Conservation (phyloP, 208 protist species). For the Trypanosoma scelopori region DNA sequence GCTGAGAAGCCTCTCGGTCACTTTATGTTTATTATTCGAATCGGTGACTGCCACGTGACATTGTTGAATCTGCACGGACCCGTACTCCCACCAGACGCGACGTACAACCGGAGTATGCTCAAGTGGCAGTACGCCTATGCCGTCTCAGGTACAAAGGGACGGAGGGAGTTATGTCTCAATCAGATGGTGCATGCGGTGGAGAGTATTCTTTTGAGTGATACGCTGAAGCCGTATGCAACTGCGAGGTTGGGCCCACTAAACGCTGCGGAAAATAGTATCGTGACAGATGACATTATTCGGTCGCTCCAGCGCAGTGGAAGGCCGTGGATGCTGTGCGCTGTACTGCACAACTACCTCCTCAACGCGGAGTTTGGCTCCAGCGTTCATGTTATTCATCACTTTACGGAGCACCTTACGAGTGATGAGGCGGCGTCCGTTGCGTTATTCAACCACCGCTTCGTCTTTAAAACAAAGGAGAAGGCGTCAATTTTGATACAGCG, state of each 20-base stretch:
- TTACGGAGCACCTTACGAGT: constrained; percentile 46
- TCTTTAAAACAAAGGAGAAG: constrained; percentile 59
- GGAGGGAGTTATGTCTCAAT: constrained; percentile 74
- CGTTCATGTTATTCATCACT: constrained; percentile 76
- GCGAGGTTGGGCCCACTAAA: constrained; percentile 69
- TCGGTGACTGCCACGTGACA: constrained; percentile 81
- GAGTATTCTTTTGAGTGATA: constrained; percentile 65
- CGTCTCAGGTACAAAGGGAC: constrained; percentile 59
- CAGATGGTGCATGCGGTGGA: constrained; percentile 83
- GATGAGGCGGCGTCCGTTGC: constrained; percentile 73
- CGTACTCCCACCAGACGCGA: constrained; percentile 64
- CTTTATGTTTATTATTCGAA: constrained; percentile 82
- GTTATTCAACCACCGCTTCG: constrained; percentile 67
- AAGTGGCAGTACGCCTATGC: constrained; percentile 87
- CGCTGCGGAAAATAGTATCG: constrained; percentile 30
- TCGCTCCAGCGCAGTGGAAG: constrained; percentile 61
- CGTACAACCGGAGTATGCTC: constrained; percentile 82
- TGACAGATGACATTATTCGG: constrained; percentile 68
- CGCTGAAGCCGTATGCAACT: constrained; percentile 69
- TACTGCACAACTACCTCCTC: constrained; percentile 75
- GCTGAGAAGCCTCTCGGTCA: constrained; percentile 62
- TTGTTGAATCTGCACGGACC: constrained; percentile 76
- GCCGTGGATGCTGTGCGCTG: constrained; percentile 71
- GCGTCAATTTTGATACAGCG: constrained; percentile 78
- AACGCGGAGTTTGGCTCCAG: constrained; percentile 79